phyloP scores from a whole-genome alignment of 441 rosid genomes.

The Erodium trifolium region DNA sequence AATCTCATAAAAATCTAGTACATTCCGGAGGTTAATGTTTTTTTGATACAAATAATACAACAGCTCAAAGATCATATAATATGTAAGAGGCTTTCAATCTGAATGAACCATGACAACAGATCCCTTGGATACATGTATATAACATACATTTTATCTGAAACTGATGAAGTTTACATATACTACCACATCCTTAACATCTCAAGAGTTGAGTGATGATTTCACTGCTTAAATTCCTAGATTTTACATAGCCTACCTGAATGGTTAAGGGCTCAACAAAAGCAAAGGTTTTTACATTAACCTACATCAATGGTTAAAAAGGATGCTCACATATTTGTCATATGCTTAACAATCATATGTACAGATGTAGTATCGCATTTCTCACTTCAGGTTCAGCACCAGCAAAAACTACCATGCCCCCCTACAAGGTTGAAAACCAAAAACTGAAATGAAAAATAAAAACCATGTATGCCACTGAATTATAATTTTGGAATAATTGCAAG shows the following conservation, averaged over 20 bases:
- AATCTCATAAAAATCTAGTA: too few relatives aligned
- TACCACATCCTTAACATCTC: not conserved
- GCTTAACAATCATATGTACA: conserved; percentile 8
- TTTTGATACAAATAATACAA: too few relatives aligned
- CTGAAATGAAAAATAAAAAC: too few relatives aligned
- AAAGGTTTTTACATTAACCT: conserved; percentile 7
- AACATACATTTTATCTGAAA: not conserved
- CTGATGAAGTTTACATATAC: conserved; percentile 1
- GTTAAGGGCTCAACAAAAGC: conserved; percentile 6
- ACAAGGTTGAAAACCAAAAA: not conserved
- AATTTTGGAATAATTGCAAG: not conserved
- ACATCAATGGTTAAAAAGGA: conserved; percentile 10
- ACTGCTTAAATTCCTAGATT: conserved; percentile 3
- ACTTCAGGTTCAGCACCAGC: not conserved
- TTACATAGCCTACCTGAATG: conserved; percentile 8
- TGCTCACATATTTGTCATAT: conserved; percentile 5
- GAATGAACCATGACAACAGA: not conserved
- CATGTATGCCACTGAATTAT: too few relatives aligned
- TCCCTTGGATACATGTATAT: not conserved
- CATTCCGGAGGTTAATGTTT: too few relatives aligned
- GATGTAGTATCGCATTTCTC: not conserved
- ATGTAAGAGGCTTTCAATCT: not conserved
- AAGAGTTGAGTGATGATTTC: too few relatives aligned
- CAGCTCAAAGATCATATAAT: too few relatives aligned
- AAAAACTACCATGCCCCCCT: not conserved